Percentiles rank a stretch among this genome's conserved stretches.
phyloP scores from a whole-genome alignment of 2,329 filamentous ascomycete genomes.

The Penicillium italicum region DNA sequence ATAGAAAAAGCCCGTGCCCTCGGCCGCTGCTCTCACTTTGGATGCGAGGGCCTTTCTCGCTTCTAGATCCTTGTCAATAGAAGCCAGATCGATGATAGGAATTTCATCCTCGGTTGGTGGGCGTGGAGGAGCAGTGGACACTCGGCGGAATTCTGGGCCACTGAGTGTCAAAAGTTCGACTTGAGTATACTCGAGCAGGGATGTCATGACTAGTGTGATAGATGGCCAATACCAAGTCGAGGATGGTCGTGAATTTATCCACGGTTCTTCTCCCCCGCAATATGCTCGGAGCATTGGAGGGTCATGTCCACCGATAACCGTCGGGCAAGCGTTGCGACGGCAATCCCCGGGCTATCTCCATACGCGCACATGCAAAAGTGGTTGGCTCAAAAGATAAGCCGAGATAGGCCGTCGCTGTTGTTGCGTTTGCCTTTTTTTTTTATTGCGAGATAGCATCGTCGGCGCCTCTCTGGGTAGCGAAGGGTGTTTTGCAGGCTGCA shows the following conservation, averaged over 20 bases:
- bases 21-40: constrained; percentile 46
- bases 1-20: constrained; percentile 56
- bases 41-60: constrained; percentile 42
- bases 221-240: not conserved
- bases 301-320: constrained; percentile 1
- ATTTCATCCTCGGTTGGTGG: constrained; percentile 47
- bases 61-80: constrained; percentile 35
- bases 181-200: constrained; percentile 31
- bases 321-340: not conserved
- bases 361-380: not conserved
- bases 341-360: not conserved
- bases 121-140: constrained; percentile 42
- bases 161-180: constrained; percentile 46
- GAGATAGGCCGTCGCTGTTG: not conserved
- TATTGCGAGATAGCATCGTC: not conserved
- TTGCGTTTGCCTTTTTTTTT: not conserved
- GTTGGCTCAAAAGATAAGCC: constrained; percentile 1
- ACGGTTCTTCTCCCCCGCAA: not conserved
- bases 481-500: not conserved
- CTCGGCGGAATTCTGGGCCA: constrained; percentile 45
- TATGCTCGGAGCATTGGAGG: not conserved
- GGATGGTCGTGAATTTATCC: not conserved
- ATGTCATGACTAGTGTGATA: not conserved
- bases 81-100: constrained; percentile 52
- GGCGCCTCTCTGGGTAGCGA: not conserved